A percentile compares a stretch with the other conserved stretches of the same genome.
Conservation (phyloP, 495 filamentous ascomycete genomes). For the Chaetomium tenue region DNA sequence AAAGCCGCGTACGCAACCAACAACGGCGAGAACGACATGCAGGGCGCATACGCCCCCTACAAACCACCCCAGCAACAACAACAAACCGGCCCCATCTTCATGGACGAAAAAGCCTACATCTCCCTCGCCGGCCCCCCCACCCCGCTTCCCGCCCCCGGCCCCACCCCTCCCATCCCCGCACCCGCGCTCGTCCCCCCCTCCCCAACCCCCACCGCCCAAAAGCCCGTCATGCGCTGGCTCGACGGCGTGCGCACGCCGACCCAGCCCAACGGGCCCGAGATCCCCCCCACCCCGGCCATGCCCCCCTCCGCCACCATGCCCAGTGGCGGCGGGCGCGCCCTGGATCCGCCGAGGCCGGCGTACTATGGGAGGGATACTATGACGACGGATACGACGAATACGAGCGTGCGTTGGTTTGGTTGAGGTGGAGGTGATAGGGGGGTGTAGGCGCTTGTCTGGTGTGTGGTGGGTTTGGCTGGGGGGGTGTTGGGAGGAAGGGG, state of each 20-base stretch:
- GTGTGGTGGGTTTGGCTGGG: neutral
- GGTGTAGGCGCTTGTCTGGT: neutral
- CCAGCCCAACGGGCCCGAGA: conserved; percentile 22
- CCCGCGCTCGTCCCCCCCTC: neutral
- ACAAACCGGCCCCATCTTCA: neutral
- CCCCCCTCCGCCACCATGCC: conserved; percentile 13
- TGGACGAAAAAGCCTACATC: conserved; percentile 28
- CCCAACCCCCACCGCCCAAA: neutral
- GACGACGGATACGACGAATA: conserved; percentile 27
- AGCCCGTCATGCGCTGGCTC: conserved; percentile 27
- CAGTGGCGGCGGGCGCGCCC: neutral
- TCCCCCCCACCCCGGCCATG: conserved; percentile 18
- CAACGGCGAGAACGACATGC: conserved; percentile 23
- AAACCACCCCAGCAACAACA: neutral
- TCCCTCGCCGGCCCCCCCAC: conserved; percentile 25
- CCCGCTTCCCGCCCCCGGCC: conserved; percentile 11
- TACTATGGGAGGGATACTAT: conserved; percentile 23
- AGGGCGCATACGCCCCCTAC: conserved; percentile 8
- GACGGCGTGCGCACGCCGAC: conserved; percentile 24
- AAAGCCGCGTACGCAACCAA: conserved; percentile 30
- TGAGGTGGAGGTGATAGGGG: neutral
- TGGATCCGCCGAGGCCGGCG: conserved; percentile 20
- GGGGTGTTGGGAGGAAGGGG: neutral
- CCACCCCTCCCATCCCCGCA: conserved; percentile 20
- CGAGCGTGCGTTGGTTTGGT: conserved; percentile 18